Percentiles rank a stretch among this genome's conserved stretches.
Evolutionary conservation across 176 grass and related monocot species (phyloP).

Genomic region (Raddia guianensis): DNA sequence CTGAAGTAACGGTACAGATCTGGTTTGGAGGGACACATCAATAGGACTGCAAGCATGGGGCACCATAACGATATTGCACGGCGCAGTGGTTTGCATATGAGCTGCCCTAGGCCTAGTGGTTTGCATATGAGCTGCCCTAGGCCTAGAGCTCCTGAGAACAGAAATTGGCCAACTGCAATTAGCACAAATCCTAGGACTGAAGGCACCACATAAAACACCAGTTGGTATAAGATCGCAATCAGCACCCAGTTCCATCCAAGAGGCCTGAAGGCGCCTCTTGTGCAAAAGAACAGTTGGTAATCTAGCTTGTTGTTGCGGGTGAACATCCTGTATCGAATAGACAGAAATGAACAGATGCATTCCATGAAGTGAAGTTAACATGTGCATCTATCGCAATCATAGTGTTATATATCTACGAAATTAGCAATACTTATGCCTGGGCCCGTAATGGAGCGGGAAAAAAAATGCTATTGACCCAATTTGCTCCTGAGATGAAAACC

Average conservation of each 20-base stretch:
- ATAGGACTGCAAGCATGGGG: background rate
- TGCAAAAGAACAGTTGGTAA: constrained; percentile 21
- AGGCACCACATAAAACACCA: too few species aligned
- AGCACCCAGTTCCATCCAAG: background rate
- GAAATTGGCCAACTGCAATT: background rate
- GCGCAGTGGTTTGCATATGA: background rate
- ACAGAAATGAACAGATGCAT: too few species aligned
- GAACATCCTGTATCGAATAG: constrained; percentile 7
- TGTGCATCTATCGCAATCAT: too few species aligned
- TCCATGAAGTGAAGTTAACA: too few species aligned
- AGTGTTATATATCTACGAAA: too few species aligned
- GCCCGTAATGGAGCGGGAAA: too few species aligned
- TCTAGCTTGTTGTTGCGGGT: background rate
- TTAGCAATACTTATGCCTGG: too few species aligned
- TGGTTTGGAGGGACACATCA: background rate
- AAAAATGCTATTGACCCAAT: too few species aligned
- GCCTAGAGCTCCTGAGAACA: background rate
- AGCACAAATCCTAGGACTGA: background rate
- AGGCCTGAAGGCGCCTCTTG: background rate
- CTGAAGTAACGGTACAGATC: too few species aligned
- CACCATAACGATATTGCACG: background rate
- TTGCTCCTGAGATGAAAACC: too few species aligned
- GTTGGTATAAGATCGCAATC: background rate
- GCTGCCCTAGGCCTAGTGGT: background rate
- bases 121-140: background rate